A percentile compares a stretch with the other conserved stretches of the same genome.
Conservation (phyloP, 768 basidiomycete species). For the Grammothele lineata region DNA sequence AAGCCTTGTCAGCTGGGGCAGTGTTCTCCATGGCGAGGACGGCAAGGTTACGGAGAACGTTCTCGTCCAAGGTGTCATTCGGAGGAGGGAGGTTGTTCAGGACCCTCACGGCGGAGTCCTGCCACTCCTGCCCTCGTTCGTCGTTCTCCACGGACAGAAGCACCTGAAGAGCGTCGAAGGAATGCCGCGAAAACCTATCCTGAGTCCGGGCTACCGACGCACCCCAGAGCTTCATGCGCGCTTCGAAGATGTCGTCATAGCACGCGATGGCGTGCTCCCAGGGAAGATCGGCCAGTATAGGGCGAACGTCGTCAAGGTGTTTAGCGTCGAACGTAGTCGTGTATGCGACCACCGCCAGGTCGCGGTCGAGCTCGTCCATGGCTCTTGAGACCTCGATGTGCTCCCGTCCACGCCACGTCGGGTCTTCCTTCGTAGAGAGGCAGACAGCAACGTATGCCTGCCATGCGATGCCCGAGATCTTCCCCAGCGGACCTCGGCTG, state of each 20-base stretch:
- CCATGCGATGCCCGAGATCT: not conserved
- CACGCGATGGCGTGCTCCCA: conserved; percentile 5
- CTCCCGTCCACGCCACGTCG: conserved; percentile 8
- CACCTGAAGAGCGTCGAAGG: conserved; percentile 4
- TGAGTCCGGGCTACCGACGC: not conserved
- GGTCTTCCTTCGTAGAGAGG: conserved; percentile 2
- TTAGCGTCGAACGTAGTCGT: conserved; percentile 5
- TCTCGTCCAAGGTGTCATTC: not conserved
- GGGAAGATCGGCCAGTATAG: conserved; percentile 3
- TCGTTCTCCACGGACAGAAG: conserved; percentile 1
- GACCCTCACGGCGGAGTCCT: not conserved
- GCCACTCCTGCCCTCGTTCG: not conserved
- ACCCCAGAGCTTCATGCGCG: conserved; percentile 6
- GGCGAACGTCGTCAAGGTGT: not conserved
- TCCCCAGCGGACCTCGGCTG: not conserved
- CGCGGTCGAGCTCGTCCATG: conserved; percentile 1
- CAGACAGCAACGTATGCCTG: not conserved
- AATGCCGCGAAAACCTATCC: conserved; percentile 5
- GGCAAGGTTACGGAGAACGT: not conserved
- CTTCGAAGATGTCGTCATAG: conserved; percentile 2
- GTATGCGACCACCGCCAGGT: conserved; percentile 6
- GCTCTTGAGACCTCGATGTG: conserved; percentile 1
- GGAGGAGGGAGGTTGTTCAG: not conserved
- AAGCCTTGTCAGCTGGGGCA: conserved; percentile 2
- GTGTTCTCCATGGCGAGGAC: not conserved